Base-by-base conservation (phyloP, 2,329 filamentous ascomycete genomes). In the Metarhizium humberi region DNA sequence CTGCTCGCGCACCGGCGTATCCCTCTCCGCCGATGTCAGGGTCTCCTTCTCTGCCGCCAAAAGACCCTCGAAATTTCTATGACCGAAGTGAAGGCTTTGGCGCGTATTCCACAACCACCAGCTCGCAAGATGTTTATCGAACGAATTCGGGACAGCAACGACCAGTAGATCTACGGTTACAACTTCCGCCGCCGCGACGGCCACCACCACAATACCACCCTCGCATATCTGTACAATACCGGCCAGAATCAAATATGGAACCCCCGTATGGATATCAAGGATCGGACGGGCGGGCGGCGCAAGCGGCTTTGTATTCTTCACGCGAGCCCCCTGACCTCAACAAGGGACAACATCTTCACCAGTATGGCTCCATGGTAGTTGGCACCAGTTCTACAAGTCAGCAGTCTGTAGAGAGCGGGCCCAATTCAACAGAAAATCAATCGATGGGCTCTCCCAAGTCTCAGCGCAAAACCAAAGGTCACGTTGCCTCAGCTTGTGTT, bases 401-500 rank as follows among this genome's bases (percentile, higher is more conserved):
- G 54, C 69, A 64, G 55, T 55, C 63, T 29, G 52, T 61, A 25
- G 57, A 64, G 32, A 61, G 60, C 38, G 71, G 70, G 29, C 67
- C 73, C 14, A 64, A 69, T 56, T 66, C 69, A 8, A 65, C 71
- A n/a, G 79, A 82, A 42, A 69, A 67, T 29, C 70, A 74, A 40
- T 69, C 75, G 3, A 78, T 77, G 59, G 71, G 74, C 11, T 83
- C 82, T 43, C 79, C 82, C 2, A 85, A 83, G 62, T 75, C 80
- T 6, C 81, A 84, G 59, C 76, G 84, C 61, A 87, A 86, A 68
- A 85, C 86, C 6, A 90, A 90, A 67, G 87, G 87, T 14, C 89
- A 94, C 73, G 89, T 92, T 53, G 87, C 88, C 52, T 92, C 88
- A 40, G 89, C 89, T 30, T 94, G 89, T 67, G 85, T 92, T 61